phyloP scores from a whole-genome alignment of 2,329 filamentous ascomycete species.

The Penicillium oxalicum region DNA sequence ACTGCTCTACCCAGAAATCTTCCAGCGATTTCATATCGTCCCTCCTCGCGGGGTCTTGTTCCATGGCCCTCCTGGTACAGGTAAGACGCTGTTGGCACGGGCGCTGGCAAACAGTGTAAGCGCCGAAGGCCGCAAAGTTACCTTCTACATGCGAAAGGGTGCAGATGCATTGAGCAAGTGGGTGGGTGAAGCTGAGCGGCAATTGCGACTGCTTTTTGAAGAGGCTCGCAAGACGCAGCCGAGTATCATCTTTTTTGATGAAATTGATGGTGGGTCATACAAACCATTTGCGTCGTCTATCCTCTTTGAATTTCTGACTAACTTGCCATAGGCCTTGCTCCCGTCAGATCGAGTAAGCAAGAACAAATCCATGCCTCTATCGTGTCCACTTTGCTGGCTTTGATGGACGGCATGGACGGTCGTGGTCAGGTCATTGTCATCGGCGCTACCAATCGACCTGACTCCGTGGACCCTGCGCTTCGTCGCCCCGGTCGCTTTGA shows the following conservation, averaged over 20 bases:
- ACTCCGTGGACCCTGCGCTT: slow-evolving; percentile 94
- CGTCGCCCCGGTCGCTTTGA: slow-evolving; percentile 92
- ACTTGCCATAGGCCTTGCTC: slow-evolving; percentile 58
- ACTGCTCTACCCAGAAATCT: slow-evolving; percentile 89
- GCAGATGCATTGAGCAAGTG: slow-evolving; percentile 97
- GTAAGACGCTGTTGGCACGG: slow-evolving; percentile 93
- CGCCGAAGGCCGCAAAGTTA: slow-evolving; percentile 85
- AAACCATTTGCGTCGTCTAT: too few relatives aligned
- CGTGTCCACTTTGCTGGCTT: slow-evolving; percentile 82
- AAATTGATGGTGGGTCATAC: slow-evolving; percentile 71
- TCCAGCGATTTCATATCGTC: slow-evolving; percentile 83
- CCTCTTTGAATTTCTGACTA: slow-evolving; percentile 6
- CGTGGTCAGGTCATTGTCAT: slow-evolving; percentile 97
- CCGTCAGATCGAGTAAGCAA: slow-evolving; percentile 94
- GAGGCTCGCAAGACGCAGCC: slow-evolving; percentile 93
- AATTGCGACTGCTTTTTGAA: slow-evolving; percentile 87
- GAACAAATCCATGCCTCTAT: slow-evolving; percentile 99
- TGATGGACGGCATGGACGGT: slow-evolving; percentile 99
- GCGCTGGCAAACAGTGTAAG: slow-evolving; percentile 88
- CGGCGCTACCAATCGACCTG: slow-evolving; percentile 93
- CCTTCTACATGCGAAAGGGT: slow-evolving; percentile 99
- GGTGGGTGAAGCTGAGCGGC: slow-evolving; percentile 96
- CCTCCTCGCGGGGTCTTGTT: slow-evolving; percentile 93
- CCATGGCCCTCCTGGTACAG: slow-evolving; percentile 92
- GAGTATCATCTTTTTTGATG: slow-evolving; percentile 99